phyloP scores from a whole-genome alignment of 495 filamentous ascomycete species.

The Aspergillus biplanus region DNA sequence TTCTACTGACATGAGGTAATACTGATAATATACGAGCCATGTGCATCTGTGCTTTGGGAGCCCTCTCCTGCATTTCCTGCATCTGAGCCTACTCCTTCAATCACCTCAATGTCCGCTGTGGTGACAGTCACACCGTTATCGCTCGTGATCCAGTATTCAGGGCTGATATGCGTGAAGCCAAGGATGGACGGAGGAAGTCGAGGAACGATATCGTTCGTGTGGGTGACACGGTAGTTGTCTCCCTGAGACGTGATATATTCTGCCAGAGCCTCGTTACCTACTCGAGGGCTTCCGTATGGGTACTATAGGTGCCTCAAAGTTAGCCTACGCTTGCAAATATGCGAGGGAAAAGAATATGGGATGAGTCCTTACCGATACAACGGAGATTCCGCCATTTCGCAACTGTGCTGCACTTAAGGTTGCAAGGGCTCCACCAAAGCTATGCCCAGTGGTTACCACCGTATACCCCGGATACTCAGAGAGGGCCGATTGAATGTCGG shows the following conservation, averaged over 20 bases:
- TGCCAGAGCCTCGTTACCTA: slow-evolving; percentile 62
- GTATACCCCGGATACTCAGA: slow-evolving; percentile 51
- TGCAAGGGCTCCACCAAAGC: slow-evolving; percentile 68
- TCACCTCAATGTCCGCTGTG: slow-evolving; percentile 43
- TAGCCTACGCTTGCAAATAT: slow-evolving; percentile 6
- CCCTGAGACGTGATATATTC: slow-evolving; percentile 57
- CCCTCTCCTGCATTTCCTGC: slow-evolving; percentile 44
- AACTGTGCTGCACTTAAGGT: slow-evolving; percentile 62
- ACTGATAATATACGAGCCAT: slow-evolving; percentile 48
- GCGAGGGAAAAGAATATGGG: too few relatives aligned
- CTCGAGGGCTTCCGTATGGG: slow-evolving; percentile 69
- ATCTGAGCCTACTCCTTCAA: slow-evolving; percentile 39
- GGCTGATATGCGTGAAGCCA: slow-evolving; percentile 64
- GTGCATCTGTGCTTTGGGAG: slow-evolving; percentile 28
- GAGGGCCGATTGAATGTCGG: slow-evolving; percentile 38
- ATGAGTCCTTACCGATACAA: slow-evolving; percentile 37
- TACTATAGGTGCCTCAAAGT: slow-evolving; percentile 43
- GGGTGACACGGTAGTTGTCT: slow-evolving; percentile 65
- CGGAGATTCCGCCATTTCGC: slow-evolving; percentile 48
- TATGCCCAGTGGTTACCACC: slow-evolving; percentile 68
- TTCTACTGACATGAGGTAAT: slow-evolving; percentile 26
- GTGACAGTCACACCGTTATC: slow-evolving; percentile 43
- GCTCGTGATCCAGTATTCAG: slow-evolving; percentile 67
- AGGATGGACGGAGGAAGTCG: slow-evolving; percentile 58
- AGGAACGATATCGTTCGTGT: slow-evolving; percentile 68